phyloP scores from a whole-genome alignment of 331 rosid species.

The Dryas integrifolia region DNA sequence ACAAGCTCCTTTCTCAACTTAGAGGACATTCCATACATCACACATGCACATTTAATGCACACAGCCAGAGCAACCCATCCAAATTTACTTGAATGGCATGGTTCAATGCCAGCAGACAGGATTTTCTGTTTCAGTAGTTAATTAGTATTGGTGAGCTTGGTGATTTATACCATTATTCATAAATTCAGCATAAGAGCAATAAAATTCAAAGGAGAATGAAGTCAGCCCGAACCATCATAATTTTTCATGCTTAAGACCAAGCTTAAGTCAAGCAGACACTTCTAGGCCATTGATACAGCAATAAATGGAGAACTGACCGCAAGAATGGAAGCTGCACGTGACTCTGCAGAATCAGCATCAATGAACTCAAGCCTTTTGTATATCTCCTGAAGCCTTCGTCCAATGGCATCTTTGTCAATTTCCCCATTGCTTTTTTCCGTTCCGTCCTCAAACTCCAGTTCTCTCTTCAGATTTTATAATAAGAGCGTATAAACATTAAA shows the following conservation, averaged over 20 bases:
- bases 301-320: constrained; percentile 62
- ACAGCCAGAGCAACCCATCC: not conserved
- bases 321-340: constrained; percentile 96
- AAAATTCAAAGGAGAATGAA: not conserved
- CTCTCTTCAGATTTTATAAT: constrained; percentile 52
- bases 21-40: constrained; percentile 8
- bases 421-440: constrained; percentile 40
- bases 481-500: constrained; percentile 19
- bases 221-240: not conserved
- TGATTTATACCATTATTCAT: not conserved
- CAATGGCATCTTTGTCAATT: constrained; percentile 49
- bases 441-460: constrained; percentile 53
- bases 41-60: not conserved
- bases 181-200: not conserved
- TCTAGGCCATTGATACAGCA: constrained; percentile 20
- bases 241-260: not conserved
- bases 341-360: constrained; percentile 90
- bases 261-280: constrained; percentile 11
- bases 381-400: constrained; percentile 77
- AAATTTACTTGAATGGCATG: not conserved
- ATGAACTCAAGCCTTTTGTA: constrained; percentile 88
- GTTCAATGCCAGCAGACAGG: not conserved
- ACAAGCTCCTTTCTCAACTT: not conserved
- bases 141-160: not conserved
- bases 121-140: not conserved